Conservation (phyloP, 352 stramenopile species). For the Phytophthora megakarya region DNA sequence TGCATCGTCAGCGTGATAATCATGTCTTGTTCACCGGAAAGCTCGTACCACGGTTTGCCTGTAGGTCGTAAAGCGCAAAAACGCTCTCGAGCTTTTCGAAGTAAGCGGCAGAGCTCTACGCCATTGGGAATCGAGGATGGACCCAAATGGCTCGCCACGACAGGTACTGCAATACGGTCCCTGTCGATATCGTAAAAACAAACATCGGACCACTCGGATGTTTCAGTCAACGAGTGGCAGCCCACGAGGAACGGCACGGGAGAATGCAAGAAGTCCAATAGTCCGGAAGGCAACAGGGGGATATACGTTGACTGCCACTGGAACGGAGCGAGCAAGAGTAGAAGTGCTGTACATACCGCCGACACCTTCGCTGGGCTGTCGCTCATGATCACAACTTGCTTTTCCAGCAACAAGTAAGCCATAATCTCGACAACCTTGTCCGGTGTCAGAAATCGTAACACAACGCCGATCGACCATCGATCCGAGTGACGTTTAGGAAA, state of each 20-base stretch:
- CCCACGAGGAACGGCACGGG: constrained; percentile 81
- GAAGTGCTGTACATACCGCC: constrained; percentile 68
- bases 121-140: constrained; percentile 61
- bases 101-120: constrained; percentile 59
- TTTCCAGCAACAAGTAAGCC: constrained; percentile 73
- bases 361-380: constrained; percentile 68
- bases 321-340: constrained; percentile 78
- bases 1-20: constrained; percentile 77
- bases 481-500: constrained; percentile 76
- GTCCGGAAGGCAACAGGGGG: constrained; percentile 64
- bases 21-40: constrained; percentile 79
- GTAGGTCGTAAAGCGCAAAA: constrained; percentile 48
- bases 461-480: constrained; percentile 71
- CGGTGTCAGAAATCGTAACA: constrained; percentile 61
- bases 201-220: constrained; percentile 79
- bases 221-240: constrained; percentile 63
- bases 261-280: constrained; percentile 86
- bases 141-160: constrained; percentile 49
- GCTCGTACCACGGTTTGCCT: constrained; percentile 75
- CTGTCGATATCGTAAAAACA: constrained; percentile 86
- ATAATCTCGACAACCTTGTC: constrained; percentile 75
- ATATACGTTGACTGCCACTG: constrained; percentile 91
- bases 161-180: constrained; percentile 53
- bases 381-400: constrained; percentile 82
- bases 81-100: constrained; percentile 58